Percentiles rank a stretch among this genome's conserved stretches.
phyloP scores from a whole-genome alignment of 257 asterid genomes.

The Jasminum sambac region DNA sequence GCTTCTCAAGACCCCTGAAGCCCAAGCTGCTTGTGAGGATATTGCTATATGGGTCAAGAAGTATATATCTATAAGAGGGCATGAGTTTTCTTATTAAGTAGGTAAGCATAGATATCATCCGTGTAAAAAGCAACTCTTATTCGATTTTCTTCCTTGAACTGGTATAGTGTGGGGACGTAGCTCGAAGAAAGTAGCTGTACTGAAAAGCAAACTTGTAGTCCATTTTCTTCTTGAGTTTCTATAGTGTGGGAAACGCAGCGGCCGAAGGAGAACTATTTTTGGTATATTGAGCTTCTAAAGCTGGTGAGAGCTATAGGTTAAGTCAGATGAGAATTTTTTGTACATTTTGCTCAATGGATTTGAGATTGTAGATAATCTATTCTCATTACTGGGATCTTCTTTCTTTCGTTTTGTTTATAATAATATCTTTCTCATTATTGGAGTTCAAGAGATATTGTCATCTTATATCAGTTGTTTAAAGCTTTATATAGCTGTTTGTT shows the following conservation, averaged over 20 bases:
- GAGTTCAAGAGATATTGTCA: background rate
- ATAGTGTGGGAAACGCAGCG: background rate
- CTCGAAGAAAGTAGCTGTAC: background rate
- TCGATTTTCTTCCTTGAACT: too few species aligned
- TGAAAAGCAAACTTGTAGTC: background rate
- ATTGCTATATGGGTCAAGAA: constrained; percentile 83
- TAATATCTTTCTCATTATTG: background rate
- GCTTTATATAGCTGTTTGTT: background rate
- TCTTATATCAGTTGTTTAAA: background rate
- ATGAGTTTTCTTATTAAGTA: constrained; percentile 69
- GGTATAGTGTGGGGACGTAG: too few species aligned
- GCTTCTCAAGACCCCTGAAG: constrained; percentile 65
- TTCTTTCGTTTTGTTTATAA: background rate
- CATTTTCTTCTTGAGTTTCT: background rate
- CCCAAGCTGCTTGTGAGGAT: constrained; percentile 80
- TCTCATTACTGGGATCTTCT: background rate
- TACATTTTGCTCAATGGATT: background rate
- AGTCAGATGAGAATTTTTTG: background rate
- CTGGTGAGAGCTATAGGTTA: background rate
- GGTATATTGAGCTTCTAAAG: background rate
- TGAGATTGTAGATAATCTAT: background rate
- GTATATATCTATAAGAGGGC: constrained; percentile 75
- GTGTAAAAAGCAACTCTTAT: too few species aligned
- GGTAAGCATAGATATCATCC: background rate
- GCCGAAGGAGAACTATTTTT: background rate